Conservation (phyloP, 78 protist genomes). For the Chrysochromulina parva region DNA sequence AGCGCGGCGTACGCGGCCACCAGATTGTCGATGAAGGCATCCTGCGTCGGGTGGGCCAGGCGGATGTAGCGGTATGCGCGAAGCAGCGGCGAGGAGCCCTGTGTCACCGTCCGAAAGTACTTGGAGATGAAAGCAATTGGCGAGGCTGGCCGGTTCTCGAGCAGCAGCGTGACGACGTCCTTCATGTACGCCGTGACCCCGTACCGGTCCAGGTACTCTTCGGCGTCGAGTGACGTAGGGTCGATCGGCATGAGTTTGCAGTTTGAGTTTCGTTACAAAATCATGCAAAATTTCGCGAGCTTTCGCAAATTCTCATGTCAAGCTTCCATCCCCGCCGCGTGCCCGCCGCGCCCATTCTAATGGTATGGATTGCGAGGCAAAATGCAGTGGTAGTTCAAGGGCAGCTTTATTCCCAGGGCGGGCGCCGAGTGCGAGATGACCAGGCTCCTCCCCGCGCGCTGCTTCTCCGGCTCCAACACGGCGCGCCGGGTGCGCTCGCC, state of each 20-base stretch:
- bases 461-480: too few species aligned
- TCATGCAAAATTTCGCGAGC: too few species aligned
- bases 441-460: too few species aligned
- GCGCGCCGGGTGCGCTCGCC: too few species aligned
- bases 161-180: constrained; percentile 46
- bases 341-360: too few species aligned
- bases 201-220: constrained; percentile 45
- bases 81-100: constrained; percentile 22
- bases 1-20: constrained; percentile 40
- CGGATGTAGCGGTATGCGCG: constrained; percentile 43
- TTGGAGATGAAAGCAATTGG: constrained; percentile 31
- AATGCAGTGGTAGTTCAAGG: too few species aligned
- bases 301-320: too few species aligned
- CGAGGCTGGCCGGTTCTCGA: constrained; percentile 35
- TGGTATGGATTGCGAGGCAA: too few species aligned
- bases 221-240: not conserved
- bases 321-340: too few species aligned
- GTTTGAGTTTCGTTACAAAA: too few species aligned
- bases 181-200: constrained; percentile 47
- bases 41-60: not conserved
- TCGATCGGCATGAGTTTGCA: not conserved
- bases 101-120: constrained; percentile 19
- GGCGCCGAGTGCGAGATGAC: too few species aligned
- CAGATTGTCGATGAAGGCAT: constrained; percentile 18
- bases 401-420: too few species aligned